Base-by-base conservation (phyloP, 139 green algal genomes). In the Volvox africanus region DNA sequence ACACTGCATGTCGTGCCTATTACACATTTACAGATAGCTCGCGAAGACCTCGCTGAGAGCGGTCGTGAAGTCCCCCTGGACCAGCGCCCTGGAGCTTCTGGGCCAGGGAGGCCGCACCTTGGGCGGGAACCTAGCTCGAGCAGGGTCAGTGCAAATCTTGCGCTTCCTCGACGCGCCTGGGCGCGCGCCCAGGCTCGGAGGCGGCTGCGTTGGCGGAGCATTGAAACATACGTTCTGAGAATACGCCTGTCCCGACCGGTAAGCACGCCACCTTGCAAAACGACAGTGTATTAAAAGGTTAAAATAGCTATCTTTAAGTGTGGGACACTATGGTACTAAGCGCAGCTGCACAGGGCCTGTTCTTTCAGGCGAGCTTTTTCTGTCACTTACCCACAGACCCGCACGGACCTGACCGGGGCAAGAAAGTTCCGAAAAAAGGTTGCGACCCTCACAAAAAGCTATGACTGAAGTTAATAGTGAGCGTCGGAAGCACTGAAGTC, bases 131-230 rank as follows among this genome's bases (percentile, higher is more conserved):
- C 65, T 28, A 73, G 65, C 65, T 28, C 65, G 65, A 30, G 65
- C 24, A 24, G 11, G 2, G 24, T 30, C 65, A 73, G 21, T 73
- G 21, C 9, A 16, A 24, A 16, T 28, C 9, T 73, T 28, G 65
- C 65, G 65, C 65, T 12, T 26, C 37, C 36, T 35, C 44, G 44
- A 24, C n/a, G 80, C 33, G 81, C 81, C 81, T 87, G 81, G 81
- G 81, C 61, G 61, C 61, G n/a, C 61, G 81, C 81, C 81, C 81
- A 76, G 81, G 81, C 30, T 14, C 55, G 28, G 61, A 76, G 61
- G 36, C 30, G 76, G 76, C 33, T 61, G n/a, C 14, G 65, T 73
- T 55, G 5, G 65, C 65, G 65, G 21, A 73, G 65, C 65, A 24
- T 28, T 30, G 21, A 24, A 73, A 28, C 65, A 73, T 28, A 73